Evolutionary conservation across 768 basidiomycete genomes (phyloP), one percentile per base, ranked within the genome.

Genomic region (Lenzites betulinus): DNA sequence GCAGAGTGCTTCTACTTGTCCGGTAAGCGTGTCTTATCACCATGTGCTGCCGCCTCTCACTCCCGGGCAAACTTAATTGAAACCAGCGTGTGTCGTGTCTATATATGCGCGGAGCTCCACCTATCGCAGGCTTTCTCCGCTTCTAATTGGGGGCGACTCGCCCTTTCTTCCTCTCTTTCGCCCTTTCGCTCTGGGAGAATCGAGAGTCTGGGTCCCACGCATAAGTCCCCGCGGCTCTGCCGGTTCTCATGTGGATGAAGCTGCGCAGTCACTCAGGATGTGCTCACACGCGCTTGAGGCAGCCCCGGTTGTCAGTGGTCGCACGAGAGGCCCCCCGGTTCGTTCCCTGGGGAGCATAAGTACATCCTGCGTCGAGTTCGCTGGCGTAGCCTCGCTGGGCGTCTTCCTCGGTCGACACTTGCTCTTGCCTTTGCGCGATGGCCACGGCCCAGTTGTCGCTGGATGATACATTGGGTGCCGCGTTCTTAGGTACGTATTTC

Each of bases 381-480:
- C 47, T 15, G 35, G 25, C 39, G 55, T 49, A 56, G 55, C 47
- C 46, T 16, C 15, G 44, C 35, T 43, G 15, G 25, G 20, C 49
- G n/a, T 20, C 49, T 20, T 33, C 33, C 49, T n/a, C 33, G n/a
- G n/a, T n/a, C n/a, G 49, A n/a, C 36, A 11, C 16, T 46, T 30
- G 38, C 39, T 7, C 16, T 30, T 13, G 33, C 23, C 33, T n/a
- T 28, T 38, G 13, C 35, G 38, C 33, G 49, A 18, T 51, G 46
- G 25, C 47, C 15, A 63, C 54, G 62, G 44, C 51, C 41, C 39
- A 52, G 7, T n/a, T 64, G 13, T 42, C 60, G 18, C 48, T 67
- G n/a, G 58, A 68, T 38, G 54, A 54, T 46, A 62, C 64, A 12
- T 39, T 68, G 16, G 64, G 64, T 42, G 62, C 67, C 18, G 50